Conservation (phyloP, 2,329 filamentous ascomycete species). For the Aspergillus terreus region DNA sequence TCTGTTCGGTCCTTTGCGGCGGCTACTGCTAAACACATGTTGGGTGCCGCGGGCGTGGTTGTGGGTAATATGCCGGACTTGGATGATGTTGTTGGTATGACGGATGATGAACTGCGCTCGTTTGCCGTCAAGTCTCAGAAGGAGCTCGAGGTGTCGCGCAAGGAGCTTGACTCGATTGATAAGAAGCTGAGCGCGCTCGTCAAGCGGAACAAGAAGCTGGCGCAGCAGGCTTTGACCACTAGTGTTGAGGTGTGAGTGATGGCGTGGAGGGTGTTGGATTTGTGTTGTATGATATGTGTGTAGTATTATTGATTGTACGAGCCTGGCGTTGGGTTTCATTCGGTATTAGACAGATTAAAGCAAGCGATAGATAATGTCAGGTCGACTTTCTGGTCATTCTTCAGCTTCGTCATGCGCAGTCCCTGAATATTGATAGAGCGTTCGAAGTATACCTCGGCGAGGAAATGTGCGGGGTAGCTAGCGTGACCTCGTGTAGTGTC, state of each 20-base stretch:
- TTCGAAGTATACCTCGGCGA: too few relatives aligned
- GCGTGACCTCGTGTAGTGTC: background rate
- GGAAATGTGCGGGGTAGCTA: background rate
- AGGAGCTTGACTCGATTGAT: conserved; percentile 56
- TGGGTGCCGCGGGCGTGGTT: conserved; percentile 29
- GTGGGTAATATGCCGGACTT: conserved; percentile 31
- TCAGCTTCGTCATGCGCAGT: too few relatives aligned
- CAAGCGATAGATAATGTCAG: too few relatives aligned
- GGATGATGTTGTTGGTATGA: conserved; percentile 41
- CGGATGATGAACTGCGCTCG: conserved; percentile 36
- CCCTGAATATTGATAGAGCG: too few relatives aligned
- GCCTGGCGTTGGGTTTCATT: too few relatives aligned
- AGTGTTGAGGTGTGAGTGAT: conserved; percentile 17
- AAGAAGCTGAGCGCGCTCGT: conserved; percentile 41
- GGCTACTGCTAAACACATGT: conserved; percentile 36
- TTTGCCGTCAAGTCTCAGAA: conserved; percentile 45
- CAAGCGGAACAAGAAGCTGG: conserved; percentile 42
- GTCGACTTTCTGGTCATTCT: too few relatives aligned
- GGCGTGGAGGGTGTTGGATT: background rate
- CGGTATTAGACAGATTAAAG: too few relatives aligned
- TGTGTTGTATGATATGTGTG: background rate
- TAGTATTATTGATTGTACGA: too few relatives aligned
- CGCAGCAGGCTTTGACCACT: conserved; percentile 37
- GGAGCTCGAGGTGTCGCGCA: conserved; percentile 69
- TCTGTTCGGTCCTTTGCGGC: conserved; percentile 34